A percentile compares a stretch with the other conserved stretches of the same genome.
phyloP scores from a whole-genome alignment of 495 filamentous ascomycete species.

The Aspergillus cavernicola region DNA sequence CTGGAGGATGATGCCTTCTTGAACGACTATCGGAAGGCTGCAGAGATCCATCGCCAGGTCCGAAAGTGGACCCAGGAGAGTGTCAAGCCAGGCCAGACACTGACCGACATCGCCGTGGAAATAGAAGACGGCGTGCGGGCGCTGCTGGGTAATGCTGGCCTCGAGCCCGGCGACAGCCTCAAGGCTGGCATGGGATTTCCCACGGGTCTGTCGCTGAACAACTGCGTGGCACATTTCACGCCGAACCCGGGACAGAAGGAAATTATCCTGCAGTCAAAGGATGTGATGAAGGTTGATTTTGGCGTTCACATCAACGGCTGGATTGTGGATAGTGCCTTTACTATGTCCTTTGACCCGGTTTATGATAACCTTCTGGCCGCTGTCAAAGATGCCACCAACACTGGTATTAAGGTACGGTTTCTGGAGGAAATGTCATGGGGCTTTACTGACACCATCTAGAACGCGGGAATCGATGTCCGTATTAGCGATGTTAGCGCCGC shows the following conservation, averaged over 20 bases:
- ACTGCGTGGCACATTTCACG: constrained; percentile 60
- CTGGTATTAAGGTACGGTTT: constrained; percentile 47
- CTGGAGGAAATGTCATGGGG: background rate
- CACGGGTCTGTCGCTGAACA: constrained; percentile 56
- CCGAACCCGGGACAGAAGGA: constrained; percentile 61
- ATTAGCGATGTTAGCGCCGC: constrained; percentile 58
- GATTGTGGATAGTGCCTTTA: constrained; percentile 65
- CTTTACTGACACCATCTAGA: constrained; percentile 24
- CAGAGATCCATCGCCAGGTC: constrained; percentile 60
- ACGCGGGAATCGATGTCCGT: constrained; percentile 60
- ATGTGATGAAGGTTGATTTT: constrained; percentile 69
- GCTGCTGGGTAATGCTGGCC: constrained; percentile 52
- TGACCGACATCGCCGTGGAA: constrained; percentile 57
- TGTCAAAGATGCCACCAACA: constrained; percentile 62
- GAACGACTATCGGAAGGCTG: constrained; percentile 57
- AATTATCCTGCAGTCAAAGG: constrained; percentile 49
- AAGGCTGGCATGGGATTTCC: constrained; percentile 62
- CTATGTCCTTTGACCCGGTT: constrained; percentile 56
- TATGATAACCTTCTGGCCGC: constrained; percentile 60
- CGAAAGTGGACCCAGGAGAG: constrained; percentile 53
- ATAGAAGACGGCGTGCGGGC: constrained; percentile 61
- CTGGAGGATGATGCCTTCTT: constrained; percentile 54
- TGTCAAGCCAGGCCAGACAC: constrained; percentile 52
- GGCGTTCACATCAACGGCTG: constrained; percentile 62
- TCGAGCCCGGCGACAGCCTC: constrained; percentile 55